These are phyloP conservation scores for Colletotrichum endophyticum DNA, from an alignment of 2,329 filamentous ascomycete genomes.

Conservation along the genomic window DNA sequence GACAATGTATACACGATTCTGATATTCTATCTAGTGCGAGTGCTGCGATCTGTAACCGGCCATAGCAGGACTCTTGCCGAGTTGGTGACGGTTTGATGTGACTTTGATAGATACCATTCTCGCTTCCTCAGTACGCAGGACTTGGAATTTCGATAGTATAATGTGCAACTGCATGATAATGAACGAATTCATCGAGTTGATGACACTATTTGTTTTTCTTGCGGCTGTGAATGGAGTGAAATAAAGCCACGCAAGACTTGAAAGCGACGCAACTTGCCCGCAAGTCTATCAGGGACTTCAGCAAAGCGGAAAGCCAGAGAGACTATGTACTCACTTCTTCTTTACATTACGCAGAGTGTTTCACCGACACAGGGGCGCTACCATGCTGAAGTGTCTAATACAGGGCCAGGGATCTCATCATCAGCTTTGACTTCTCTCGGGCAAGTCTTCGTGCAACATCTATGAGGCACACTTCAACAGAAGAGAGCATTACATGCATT, in stretches of 20 bases:
- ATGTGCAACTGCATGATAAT: not conserved
- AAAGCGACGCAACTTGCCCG: not conserved
- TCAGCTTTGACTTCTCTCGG: not conserved
- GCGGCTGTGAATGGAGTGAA: not conserved
- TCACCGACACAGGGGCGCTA: not conserved
- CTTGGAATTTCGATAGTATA: not conserved
- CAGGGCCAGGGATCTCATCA: not conserved
- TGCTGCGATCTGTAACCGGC: not conserved
- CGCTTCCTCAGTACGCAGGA: not conserved
- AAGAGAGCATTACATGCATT: not conserved
- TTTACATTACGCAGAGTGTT: not conserved
- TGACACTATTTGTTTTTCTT: rapidly evolving
- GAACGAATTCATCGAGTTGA: not conserved
- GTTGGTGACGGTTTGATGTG: not conserved
- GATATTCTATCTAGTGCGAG: not conserved
- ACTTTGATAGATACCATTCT: not conserved
- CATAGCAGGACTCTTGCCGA: not conserved
- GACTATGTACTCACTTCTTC: no score
- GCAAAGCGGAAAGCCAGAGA: no score
- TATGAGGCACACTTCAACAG: not conserved
- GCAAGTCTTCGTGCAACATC: not conserved
- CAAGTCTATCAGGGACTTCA: no score
- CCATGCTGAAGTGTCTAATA: not conserved
- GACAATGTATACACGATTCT: not conserved
- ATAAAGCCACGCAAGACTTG: not conserved